These are phyloP conservation scores for Plasmodium berghei DNA, from an alignment of 169 alveolate species.

Conservation along the genomic window DNA sequence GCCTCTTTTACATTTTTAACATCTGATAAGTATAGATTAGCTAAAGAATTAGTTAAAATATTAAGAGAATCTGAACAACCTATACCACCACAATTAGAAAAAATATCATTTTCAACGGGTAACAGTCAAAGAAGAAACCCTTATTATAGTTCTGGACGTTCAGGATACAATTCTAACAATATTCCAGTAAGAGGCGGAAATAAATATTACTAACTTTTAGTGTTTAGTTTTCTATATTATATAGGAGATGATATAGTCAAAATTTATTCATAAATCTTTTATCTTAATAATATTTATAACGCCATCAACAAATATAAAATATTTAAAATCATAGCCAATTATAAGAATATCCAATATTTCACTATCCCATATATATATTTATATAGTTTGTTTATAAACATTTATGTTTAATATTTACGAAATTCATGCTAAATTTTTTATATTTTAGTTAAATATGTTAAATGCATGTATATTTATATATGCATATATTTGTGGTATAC, in stretches of 20 bases:
- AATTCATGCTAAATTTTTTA: no score
- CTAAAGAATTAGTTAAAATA: constrained; percentile 94
- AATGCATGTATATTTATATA: not conserved
- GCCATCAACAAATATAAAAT: no score
- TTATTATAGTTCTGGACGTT: constrained; percentile 60
- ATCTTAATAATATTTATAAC: no score
- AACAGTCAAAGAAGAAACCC: constrained; percentile 75
- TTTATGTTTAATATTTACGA: no score
- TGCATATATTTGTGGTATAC: not conserved
- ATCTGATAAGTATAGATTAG: constrained; percentile 91
- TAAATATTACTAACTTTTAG: constrained; percentile 33
- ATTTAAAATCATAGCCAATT: no score
- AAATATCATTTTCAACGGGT: constrained; percentile 77
- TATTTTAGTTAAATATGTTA: not conserved
- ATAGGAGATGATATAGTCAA: no score
- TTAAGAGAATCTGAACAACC: constrained; percentile 94
- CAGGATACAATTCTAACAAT: constrained; percentile 33
- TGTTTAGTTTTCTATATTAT: no score
- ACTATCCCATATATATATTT: no score
- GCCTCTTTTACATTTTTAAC: constrained; percentile 95
- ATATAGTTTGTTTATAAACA: no score
- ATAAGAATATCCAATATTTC: no score
- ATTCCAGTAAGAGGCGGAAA: constrained; percentile 54
- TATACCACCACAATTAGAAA: constrained; percentile 91
- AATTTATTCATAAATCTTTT: no score